Conservation (phyloP, 1,139 yeast species). For the Scheffersomyces segobiensis region DNA sequence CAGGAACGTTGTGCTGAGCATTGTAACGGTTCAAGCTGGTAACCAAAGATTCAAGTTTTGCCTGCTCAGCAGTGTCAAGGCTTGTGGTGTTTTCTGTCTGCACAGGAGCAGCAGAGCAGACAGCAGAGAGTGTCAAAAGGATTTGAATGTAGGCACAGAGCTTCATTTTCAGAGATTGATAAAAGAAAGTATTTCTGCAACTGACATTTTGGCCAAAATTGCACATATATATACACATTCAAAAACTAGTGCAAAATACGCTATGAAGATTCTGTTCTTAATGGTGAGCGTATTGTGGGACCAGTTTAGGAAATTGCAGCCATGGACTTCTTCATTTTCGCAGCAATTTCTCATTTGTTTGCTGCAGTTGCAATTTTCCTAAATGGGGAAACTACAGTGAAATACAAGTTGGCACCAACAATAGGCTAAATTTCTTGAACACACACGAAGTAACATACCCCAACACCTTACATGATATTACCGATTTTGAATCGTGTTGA, state of each 20-base stretch:
- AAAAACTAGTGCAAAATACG: not conserved
- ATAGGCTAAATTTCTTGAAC: not conserved
- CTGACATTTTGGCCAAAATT: not conserved
- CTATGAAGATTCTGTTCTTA: not conserved
- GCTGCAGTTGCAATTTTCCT: not conserved
- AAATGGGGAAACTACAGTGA: not conserved
- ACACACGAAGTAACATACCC: not conserved
- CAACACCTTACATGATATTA: not conserved
- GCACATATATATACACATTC: not conserved
- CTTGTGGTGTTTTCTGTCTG: not conserved
- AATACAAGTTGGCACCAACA: not conserved
- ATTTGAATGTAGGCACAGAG: conserved; percentile 7
- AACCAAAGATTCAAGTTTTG: conserved; percentile 7
- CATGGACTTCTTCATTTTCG: not conserved
- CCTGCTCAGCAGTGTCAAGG: not conserved
- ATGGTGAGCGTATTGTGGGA: not conserved
- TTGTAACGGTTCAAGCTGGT: conserved; percentile 9
- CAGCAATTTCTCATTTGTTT: not conserved
- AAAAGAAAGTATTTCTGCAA: not conserved
- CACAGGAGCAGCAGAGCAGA: conserved; percentile 8
- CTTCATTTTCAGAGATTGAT: conserved; percentile 6
- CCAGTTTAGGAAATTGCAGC: not conserved
- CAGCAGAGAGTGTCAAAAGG: conserved; percentile 11
- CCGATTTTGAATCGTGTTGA: not conserved
- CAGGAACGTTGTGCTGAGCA: conserved; percentile 3